Evolutionary conservation across 441 rosid genomes (phyloP).

Genomic region (Geranium incanum): DNA sequence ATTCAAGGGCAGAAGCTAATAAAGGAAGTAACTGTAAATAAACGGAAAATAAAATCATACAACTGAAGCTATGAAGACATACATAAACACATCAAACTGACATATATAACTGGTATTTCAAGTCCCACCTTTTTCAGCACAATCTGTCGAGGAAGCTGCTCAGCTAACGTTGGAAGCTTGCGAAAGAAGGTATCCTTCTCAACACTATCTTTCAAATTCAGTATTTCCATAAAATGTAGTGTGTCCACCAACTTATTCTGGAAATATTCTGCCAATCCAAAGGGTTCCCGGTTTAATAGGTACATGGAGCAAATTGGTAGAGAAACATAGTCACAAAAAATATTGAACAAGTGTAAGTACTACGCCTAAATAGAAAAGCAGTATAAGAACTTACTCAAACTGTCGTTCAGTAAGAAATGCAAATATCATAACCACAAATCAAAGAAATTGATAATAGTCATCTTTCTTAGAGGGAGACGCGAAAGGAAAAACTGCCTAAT

Average conservation of each 20-base stretch:
- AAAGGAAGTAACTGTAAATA: conserved; percentile 85
- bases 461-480: not conserved
- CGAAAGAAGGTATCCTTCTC: conserved; percentile 97
- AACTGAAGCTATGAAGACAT: conserved; percentile 17
- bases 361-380: conserved; percentile 9
- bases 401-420: not conserved
- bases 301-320: conserved; percentile 4
- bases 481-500: not conserved
- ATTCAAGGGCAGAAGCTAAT: conserved; percentile 94
- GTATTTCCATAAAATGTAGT: conserved; percentile 97
- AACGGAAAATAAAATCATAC: conserved; percentile 33
- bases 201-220: conserved; percentile 84
- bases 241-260: conserved; percentile 99
- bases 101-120: conserved; percentile 19
- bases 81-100: conserved; percentile 17
- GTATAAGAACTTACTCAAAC: conserved; percentile 2
- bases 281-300: conserved; percentile 19
- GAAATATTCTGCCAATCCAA: conserved; percentile 76
- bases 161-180: conserved; percentile 91
- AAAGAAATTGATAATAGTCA: not conserved
- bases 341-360: not conserved
- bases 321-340: conserved; percentile 12
- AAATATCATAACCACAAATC: not conserved
- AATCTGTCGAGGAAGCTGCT: conserved; percentile 97
- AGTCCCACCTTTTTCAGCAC: conserved; percentile 79